Evolutionary conservation across 2,329 filamentous ascomycete genomes (phyloP).

Genomic region (Colletotrichum lindemuthianum): DNA sequence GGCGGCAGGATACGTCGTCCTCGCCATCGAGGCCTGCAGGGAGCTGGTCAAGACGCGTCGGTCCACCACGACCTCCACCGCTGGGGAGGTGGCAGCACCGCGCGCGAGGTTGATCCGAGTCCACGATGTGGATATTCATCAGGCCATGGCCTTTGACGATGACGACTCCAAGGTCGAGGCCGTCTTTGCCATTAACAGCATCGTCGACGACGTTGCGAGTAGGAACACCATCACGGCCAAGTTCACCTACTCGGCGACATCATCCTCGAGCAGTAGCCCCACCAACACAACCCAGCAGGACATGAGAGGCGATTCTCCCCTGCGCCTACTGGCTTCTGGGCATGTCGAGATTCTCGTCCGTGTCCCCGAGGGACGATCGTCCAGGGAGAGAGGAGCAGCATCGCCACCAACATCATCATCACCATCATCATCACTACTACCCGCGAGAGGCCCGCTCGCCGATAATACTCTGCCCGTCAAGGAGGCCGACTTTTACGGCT

Average conservation of each 20-base stretch:
- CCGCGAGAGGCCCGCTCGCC: not conserved
- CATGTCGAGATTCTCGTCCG: not conserved
- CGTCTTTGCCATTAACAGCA: not conserved
- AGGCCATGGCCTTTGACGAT: too few relatives aligned
- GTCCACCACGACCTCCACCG: too few relatives aligned
- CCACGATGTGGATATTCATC: conserved; percentile 14
- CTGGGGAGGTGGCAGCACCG: too few relatives aligned
- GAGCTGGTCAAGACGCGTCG: conserved; percentile 17
- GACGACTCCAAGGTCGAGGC: too few relatives aligned
- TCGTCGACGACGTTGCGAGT: too few relatives aligned
- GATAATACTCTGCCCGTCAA: conserved; percentile 11
- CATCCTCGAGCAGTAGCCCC: too few relatives aligned
- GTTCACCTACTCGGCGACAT: conserved; percentile 5
- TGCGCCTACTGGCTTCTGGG: conserved; percentile 35
- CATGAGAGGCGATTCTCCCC: conserved; percentile 38
- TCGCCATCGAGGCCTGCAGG: conserved; percentile 53
- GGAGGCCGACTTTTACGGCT: conserved; percentile 28
- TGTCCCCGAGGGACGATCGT: not conserved
- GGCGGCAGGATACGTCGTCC: conserved; percentile 52
- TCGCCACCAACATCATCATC: too few relatives aligned
- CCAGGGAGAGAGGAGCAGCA: too few relatives aligned
- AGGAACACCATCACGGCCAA: not conserved
- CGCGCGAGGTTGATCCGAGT: not conserved
- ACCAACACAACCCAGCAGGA: too few relatives aligned
- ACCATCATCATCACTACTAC: not conserved